A percentile compares a stretch with the other conserved stretches of the same genome.
phyloP scores from a whole-genome alignment of 306 rosid species.

The Vicia sativa region DNA sequence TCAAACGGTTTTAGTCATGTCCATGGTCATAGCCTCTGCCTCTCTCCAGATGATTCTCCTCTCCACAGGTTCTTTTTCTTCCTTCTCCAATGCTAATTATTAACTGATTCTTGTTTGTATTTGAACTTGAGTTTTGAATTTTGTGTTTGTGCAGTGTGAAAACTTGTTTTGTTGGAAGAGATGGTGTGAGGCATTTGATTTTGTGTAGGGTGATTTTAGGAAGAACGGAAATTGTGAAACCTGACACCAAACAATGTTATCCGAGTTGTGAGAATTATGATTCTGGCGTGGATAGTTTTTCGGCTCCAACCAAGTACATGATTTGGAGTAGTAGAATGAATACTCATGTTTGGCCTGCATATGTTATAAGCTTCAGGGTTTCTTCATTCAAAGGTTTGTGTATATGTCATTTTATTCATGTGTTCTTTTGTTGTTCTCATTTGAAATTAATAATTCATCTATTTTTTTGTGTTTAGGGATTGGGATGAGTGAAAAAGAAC shows the following conservation, averaged over 20 bases:
- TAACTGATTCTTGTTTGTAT: too few relatives aligned
- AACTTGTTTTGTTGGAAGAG: conserved; percentile 50
- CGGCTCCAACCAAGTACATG: conserved; percentile 58
- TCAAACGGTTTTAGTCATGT: conserved; percentile 58
- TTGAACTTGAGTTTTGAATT: background rate
- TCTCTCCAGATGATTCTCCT: conserved; percentile 73
- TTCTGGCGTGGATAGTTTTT: conserved; percentile 67
- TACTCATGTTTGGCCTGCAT: conserved; percentile 84
- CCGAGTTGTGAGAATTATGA: conserved; percentile 70
- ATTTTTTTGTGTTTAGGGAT: conserved; percentile 44
- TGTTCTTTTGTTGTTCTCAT: conserved; percentile 26
- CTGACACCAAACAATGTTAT: conserved; percentile 60
- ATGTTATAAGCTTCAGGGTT: conserved; percentile 65
- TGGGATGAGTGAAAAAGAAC: conserved; percentile 46
- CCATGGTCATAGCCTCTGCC: conserved; percentile 33
- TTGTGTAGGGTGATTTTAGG: conserved; percentile 86
- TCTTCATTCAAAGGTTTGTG: conserved; percentile 51
- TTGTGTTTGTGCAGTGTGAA: conserved; percentile 49
- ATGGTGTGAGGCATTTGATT: conserved; percentile 67
- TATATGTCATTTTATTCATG: background rate
- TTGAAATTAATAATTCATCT: background rate
- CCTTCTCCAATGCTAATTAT: background rate
- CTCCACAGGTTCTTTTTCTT: conserved; percentile 49
- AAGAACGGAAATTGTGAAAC: conserved; percentile 56
- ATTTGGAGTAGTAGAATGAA: conserved; percentile 78